These are phyloP conservation scores for Plantago major DNA, from an alignment of 257 asterid species.

Conservation along the genomic window DNA sequence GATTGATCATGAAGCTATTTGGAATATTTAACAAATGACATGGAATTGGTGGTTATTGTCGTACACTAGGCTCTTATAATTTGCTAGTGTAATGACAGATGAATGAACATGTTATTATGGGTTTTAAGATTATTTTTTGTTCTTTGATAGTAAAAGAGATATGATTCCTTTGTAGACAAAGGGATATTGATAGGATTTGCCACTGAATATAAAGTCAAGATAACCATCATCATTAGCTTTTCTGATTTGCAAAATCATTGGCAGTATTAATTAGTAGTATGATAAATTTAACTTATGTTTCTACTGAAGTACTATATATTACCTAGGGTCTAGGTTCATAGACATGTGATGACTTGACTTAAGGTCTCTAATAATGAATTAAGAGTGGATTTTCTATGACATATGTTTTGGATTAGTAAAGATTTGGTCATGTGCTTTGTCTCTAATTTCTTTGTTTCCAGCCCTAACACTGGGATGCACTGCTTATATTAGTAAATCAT, in stretches of 20 bases:
- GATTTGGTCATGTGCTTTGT: slow-evolving; percentile 30
- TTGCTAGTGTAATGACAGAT: neutral
- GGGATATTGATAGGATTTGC: slow-evolving; percentile 38
- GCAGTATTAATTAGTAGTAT: neutral
- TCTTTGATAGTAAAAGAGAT: slow-evolving; percentile 9
- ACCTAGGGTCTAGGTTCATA: neutral
- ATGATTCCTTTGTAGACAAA: slow-evolving; percentile 33
- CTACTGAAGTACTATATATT: neutral
- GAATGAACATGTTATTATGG: neutral
- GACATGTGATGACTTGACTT: slow-evolving; percentile 8
- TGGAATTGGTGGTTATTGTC: too few species aligned
- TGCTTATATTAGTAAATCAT: neutral
- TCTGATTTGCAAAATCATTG: slow-evolving; percentile 14
- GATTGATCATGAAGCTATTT: too few species aligned
- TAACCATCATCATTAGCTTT: slow-evolving; percentile 6
- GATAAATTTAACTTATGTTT: neutral
- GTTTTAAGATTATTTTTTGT: neutral
- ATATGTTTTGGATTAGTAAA: neutral
- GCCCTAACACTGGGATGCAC: neutral
- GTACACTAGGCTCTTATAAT: too few species aligned
- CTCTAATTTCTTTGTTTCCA: neutral
- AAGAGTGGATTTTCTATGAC: neutral
- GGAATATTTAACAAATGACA: too few species aligned
- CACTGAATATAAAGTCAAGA: slow-evolving; percentile 9
- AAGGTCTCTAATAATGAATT: neutral